phyloP scores from a whole-genome alignment of 352 stramenopile genomes.

The Globisporangium heterothallicum region DNA sequence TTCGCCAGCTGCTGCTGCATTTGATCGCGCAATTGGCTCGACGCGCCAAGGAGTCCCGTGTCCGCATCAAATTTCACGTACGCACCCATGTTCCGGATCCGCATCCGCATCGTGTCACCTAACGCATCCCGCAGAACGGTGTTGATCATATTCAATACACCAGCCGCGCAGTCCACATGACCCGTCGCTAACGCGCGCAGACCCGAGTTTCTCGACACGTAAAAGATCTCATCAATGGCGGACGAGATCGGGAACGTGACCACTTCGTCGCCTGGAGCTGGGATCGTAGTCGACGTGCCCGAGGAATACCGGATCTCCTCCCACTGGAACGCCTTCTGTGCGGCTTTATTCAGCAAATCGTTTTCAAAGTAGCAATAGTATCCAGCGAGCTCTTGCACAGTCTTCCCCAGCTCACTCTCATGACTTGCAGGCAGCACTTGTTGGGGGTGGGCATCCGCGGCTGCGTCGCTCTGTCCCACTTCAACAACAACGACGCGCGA shows the following conservation, averaged over 20 bases:
- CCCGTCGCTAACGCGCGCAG: constrained; percentile 76
- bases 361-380: constrained; percentile 89
- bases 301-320: constrained; percentile 75
- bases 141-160: constrained; percentile 85
- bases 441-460: too few species aligned
- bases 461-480: too few species aligned
- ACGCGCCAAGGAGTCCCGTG: constrained; percentile 38
- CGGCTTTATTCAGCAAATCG: constrained; percentile 64
- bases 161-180: constrained; percentile 74
- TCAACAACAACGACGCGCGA: constrained; percentile 44
- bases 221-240: constrained; percentile 85
- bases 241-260: constrained; percentile 75
- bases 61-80: constrained; percentile 63
- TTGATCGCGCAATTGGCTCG: constrained; percentile 77
- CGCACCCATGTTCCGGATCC: constrained; percentile 68
- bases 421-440: constrained; percentile 47
- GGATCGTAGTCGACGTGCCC: constrained; percentile 5
- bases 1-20: constrained; percentile 85
- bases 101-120: constrained; percentile 71
- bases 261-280: constrained; percentile 21
- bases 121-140: constrained; percentile 73
- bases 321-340: constrained; percentile 80
- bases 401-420: constrained; percentile 74
- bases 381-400: constrained; percentile 75
- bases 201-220: constrained; percentile 76